Evolutionary conservation across 768 basidiomycete genomes (phyloP), one percentile per base, ranked within the genome.

Genomic region (Agaricus blazei): DNA sequence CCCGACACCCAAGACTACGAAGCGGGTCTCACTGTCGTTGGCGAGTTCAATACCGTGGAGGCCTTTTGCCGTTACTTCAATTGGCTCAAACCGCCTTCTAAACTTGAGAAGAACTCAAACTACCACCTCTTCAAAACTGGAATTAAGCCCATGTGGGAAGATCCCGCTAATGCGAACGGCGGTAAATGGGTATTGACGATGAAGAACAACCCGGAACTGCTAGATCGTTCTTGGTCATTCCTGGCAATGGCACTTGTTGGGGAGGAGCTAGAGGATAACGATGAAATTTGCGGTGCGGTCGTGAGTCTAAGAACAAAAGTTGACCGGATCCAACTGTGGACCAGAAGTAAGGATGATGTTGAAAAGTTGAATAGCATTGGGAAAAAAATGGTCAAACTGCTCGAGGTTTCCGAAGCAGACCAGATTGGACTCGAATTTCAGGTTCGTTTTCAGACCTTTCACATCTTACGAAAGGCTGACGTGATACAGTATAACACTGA

Each of bases 141-240:
- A 15, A 94, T 94, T 75, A 92, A 93, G 66, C 92, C 92, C 12
- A 96, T 97, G 94, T 97, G 93, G 93, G 94, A 96, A 72, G 94
- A 96, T 67, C 82, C 82, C 29, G 90, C 92, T 52, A 97, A 97
- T 64, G 88, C 90, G 26, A 81, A 87, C 51, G 94, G 94, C 19
- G 94, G 94, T 36, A 95, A 94, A 72, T 97, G 94, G 94, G 92
- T 94, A 19, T 70, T 98, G 55, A 92, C 92, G 63, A 92, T 96
- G 87, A 88, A 88, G 75, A 86, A 87, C 63, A 89, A 87, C 60
- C 84, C 90, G 3, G 69, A 71, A 46, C 67, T 93, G 62, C 73
- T 96, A 48, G 93, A 97, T 74, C 78, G 88, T 37, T 91, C 87
- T 68, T 97, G 94, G 93, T 79, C 78, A 46, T 93, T 91, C 84